Evolutionary conservation across 176 grass and related monocot species (phyloP).

Genomic region (Thalia dealbata): DNA sequence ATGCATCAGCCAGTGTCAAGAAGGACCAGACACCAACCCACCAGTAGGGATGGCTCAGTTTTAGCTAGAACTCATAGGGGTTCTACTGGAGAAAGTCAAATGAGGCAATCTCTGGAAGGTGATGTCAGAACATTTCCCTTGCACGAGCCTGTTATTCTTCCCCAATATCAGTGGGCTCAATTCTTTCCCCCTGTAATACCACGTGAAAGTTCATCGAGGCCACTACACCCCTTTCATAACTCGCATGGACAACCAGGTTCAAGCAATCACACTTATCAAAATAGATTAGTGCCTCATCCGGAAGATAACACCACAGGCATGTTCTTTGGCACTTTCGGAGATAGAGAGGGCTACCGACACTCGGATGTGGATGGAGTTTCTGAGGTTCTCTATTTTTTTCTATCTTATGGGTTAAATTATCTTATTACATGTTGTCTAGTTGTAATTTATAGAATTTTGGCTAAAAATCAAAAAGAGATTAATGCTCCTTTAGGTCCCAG

Average conservation of each 20-base stretch:
- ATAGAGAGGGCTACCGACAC: slow-evolving; percentile 37
- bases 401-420: neutral
- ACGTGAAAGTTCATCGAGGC: slow-evolving; percentile 25
- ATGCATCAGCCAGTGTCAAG: slow-evolving; percentile 27
- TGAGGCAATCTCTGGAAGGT: slow-evolving; percentile 28
- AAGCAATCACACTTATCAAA: slow-evolving; percentile 23
- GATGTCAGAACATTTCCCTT: slow-evolving; percentile 25
- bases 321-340: slow-evolving; percentile 23
- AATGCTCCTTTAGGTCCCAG: neutral
- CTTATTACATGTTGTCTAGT: neutral
- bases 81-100: slow-evolving; percentile 25
- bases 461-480: neutral
- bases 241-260: slow-evolving; percentile 32
- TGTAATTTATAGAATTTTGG: neutral
- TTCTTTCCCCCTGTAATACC: slow-evolving; percentile 18
- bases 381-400: slow-evolving; percentile 39
- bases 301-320: slow-evolving; percentile 28
- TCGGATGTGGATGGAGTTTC: slow-evolving; percentile 55
- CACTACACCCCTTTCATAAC: slow-evolving; percentile 31
- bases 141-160: slow-evolving; percentile 25
- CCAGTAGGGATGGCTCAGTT: slow-evolving; percentile 29
- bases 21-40: slow-evolving; percentile 9
- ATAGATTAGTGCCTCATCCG: slow-evolving; percentile 18
- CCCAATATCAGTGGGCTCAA: slow-evolving; percentile 20
- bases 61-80: slow-evolving; percentile 19